Conservation (phyloP, 2,329 filamentous ascomycete genomes). For the Clonostachys solani region DNA sequence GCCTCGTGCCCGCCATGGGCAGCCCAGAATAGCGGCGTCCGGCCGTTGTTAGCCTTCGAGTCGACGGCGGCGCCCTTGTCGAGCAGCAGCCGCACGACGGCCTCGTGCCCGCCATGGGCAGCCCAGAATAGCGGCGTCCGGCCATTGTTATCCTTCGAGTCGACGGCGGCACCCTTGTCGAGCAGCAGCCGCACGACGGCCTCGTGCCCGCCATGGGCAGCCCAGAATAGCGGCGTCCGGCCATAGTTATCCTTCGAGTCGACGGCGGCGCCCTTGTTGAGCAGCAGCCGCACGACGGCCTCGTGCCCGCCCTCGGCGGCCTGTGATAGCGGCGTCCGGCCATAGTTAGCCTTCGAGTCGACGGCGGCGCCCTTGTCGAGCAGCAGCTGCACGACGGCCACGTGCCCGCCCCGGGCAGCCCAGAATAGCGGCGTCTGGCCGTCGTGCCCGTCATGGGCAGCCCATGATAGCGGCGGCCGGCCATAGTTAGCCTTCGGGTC, state of each 20-base stretch:
- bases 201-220: conserved; percentile 6
- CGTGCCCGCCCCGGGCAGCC: conserved; percentile 1
- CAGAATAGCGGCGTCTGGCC: conserved; percentile 6
- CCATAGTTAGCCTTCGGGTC: conserved; percentile 9
- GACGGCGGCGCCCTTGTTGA: conserved; percentile 9
- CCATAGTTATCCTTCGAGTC: conserved; percentile 10
- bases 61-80: conserved; percentile 10
- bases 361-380: conserved; percentile 9
- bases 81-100: too few species aligned
- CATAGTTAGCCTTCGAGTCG: conserved; percentile 8
- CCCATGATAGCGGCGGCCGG: conserved; percentile 12
- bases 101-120: conserved; percentile 6
- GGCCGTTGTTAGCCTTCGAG: conserved; percentile 6
- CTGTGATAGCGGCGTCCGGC: conserved; percentile 8
- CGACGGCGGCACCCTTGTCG: conserved; percentile 8
- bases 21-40: conserved; percentile 6
- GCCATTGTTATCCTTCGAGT: conserved; percentile 8
- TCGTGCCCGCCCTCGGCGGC: conserved; percentile 2
- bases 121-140: not conserved
- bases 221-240: conserved; percentile 8
- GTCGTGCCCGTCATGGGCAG: too few species aligned
- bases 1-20: conserved; percentile 1
- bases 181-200: too few species aligned
- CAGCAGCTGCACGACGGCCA: conserved; percentile 3
- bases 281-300: conserved; percentile 2